phyloP scores from a whole-genome alignment of 768 basidiomycete genomes.

The Suillus hirtellus region DNA sequence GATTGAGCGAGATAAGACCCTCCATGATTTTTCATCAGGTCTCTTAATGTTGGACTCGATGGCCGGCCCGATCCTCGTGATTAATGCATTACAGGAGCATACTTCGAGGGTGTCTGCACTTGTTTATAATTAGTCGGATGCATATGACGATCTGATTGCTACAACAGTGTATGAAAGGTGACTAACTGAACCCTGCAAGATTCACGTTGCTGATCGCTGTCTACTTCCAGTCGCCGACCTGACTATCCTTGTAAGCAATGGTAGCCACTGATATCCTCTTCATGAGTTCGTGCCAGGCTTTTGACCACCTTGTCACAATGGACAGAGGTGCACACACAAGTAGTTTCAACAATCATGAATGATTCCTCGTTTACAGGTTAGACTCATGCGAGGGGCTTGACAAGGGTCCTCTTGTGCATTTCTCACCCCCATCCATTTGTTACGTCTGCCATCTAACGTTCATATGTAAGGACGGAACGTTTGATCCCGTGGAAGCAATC shows the following conservation, averaged over 20 bases:
- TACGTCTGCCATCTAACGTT: neutral
- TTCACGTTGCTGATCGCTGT: neutral
- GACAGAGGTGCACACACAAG: neutral
- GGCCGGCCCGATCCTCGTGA: neutral
- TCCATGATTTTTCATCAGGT: neutral
- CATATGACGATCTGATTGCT: neutral
- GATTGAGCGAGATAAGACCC: neutral
- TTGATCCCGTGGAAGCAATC: no score
- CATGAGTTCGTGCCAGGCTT: neutral
- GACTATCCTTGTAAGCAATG: conserved; percentile 4
- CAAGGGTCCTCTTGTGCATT: conserved; percentile 8
- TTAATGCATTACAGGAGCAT: neutral
- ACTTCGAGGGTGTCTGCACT: conserved; percentile 2
- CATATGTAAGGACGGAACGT: no score
- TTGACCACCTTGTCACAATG: conserved; percentile 4
- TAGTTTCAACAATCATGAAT: neutral
- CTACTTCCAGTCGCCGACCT: neutral
- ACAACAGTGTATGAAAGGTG: conserved; percentile 12
- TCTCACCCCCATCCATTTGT: conserved; percentile 10
- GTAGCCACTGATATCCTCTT: neutral
- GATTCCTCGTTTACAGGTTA: conserved; percentile 5
- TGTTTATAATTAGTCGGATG: neutral
- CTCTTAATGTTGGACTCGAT: neutral
- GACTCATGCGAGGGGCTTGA: conserved; percentile 6
- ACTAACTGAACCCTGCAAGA: neutral